Conservation (phyloP, 1,139 yeast species). For the Waltiozyma sp. region DNA sequence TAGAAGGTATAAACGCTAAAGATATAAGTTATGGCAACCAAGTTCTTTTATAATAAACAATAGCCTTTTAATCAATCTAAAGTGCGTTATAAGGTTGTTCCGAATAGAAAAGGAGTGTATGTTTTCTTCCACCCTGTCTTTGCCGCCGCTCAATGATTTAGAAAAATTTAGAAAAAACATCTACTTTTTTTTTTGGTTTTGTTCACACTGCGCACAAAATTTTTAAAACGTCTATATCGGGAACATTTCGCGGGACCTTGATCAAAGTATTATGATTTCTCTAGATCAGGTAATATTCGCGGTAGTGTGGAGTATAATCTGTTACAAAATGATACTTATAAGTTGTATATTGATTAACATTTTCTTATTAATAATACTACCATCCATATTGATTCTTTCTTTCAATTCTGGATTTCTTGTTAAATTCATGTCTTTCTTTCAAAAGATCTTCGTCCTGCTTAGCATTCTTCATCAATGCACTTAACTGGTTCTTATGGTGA, state of each 20-base stretch:
- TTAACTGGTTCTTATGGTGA: conserved; percentile 22
- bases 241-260: not conserved
- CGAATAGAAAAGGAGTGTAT: not conserved
- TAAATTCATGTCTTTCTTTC: conserved; percentile 18
- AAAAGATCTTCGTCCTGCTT: conserved; percentile 19
- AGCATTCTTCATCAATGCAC: conserved; percentile 24
- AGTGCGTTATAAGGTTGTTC: not conserved
- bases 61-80: not conserved
- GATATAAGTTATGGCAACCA: not conserved
- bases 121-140: not conserved
- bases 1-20: not conserved
- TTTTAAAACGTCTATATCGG: not conserved
- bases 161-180: no score
- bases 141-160: not conserved
- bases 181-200: no score
- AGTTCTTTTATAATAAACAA: not conserved
- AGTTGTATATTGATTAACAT: no score
- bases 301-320: not conserved
- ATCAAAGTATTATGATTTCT: not conserved
- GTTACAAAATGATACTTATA: no score
- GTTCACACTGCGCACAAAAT: not conserved
- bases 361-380: conserved; percentile 9
- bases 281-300: not conserved
- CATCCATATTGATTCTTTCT: conserved; percentile 21
- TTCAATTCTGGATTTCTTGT: conserved; percentile 16